Evolutionary conservation across 441 rosid species (phyloP), one percentile per base, ranked within the genome.

Genomic region (Manihot esculenta): DNA sequence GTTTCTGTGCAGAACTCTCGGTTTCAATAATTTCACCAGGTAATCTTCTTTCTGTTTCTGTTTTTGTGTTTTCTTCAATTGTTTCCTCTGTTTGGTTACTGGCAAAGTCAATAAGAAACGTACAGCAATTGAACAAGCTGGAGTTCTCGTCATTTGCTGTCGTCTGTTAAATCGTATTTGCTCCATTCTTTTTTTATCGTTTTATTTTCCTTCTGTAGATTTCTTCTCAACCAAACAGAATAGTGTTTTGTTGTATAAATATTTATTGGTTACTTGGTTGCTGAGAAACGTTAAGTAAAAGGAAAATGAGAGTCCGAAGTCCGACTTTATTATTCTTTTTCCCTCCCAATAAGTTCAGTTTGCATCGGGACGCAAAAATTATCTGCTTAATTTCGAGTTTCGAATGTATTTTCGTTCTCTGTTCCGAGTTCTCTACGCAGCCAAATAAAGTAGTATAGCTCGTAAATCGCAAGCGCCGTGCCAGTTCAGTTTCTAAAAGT

Each of bases 21-120:
- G 33, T 14, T 10, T 24, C 18, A 1, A 18, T 21, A 50, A 48
- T 58, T 61, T 67, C 61, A 24, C 61, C 77, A 53, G 69, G 77
- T 74, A 61, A 74, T 51, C n/a, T 20, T 48, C 9, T 13, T 35
- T 24, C 18, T 0, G 7, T 12, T 51, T 62, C 5, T 9, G 10
- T 41, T 42, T n/a, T 20, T 50, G 2, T 2, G 15, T 20, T 14
- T 23, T 24, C 30, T 26, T 23, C 7, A 55, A n/a, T 63, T 24
- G 17, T 27, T 21, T 45, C 27, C 14, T 59, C 14, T 38, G 59
- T 60, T 67, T 73, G 45, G 26, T 24, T 56, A 15, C 69, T 20
- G n/a, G 10, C 45, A 38, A 26, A 49, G 35, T 2, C 24, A 11
- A 48, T 24, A 35, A 30, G 12, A 21, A 12, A 44, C 5, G 7